phyloP scores from a whole-genome alignment of 2,329 filamentous ascomycete species.

The Cladosporium sp. region DNA sequence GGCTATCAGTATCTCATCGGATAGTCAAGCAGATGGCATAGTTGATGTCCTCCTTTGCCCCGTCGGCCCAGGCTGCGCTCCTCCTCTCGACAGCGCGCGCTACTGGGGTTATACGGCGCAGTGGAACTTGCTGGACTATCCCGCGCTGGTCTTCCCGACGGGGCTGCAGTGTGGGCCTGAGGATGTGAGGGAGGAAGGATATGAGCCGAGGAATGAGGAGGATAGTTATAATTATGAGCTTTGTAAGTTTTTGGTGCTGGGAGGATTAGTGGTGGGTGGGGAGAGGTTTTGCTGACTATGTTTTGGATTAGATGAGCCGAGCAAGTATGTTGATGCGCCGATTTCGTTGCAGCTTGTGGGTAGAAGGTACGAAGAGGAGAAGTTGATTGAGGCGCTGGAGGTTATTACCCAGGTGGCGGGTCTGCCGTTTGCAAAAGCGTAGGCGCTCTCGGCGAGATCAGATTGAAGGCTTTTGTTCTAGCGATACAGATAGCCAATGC shows the following conservation, averaged over 20 bases:
- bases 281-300: background rate
- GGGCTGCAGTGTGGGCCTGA: constrained; percentile 44
- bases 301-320: constrained; percentile 31
- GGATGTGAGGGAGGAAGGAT: constrained; percentile 42
- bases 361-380: constrained; percentile 56
- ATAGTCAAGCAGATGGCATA: constrained; percentile 29
- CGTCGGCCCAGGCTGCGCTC: constrained; percentile 56
- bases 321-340: constrained; percentile 52
- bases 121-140: constrained; percentile 66
- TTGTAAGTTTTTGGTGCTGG: background rate
- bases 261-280: too few relatives aligned
- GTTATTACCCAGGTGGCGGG: background rate
- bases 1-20: constrained; percentile 18
- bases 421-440: background rate
- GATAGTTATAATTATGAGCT: constrained; percentile 50
- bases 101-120: constrained; percentile 67
- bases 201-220: constrained; percentile 45
- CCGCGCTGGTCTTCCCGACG: constrained; percentile 62
- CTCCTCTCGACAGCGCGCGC: constrained; percentile 52
- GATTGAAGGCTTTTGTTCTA: background rate
- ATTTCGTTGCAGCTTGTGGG: constrained; percentile 57
- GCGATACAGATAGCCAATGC: background rate
- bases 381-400: constrained; percentile 40
- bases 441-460: background rate
- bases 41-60: constrained; percentile 66